These are phyloP conservation scores for Pestalotiopsis sp. DNA, from an alignment of 2,329 filamentous ascomycete species.

Conservation along the genomic window DNA sequence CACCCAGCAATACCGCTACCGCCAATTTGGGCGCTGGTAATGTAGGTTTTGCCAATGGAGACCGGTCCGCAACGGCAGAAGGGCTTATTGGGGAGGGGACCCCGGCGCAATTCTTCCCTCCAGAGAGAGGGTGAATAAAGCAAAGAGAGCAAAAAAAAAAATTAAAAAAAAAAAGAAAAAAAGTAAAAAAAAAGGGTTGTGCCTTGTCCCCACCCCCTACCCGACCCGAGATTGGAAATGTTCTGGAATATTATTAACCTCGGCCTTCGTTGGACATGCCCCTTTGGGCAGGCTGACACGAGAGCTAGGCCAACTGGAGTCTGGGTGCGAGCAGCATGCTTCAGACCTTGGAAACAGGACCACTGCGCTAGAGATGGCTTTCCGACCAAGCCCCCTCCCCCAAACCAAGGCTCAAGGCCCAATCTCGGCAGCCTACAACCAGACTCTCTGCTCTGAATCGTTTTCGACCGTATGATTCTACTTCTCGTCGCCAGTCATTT, in stretches of 20 bases:
- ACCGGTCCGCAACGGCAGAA: too few relatives aligned
- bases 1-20: neutral
- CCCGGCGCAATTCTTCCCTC: too few relatives aligned
- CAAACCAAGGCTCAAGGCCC: neutral
- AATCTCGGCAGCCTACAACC: neutral
- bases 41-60: neutral
- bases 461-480: neutral
- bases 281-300: neutral
- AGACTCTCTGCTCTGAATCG: neutral
- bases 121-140: too few relatives aligned
- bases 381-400: neutral
- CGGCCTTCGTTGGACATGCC: neutral
- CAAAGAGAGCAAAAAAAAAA: too few relatives aligned
- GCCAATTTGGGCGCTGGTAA: neutral
- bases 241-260: neutral
- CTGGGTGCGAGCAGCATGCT: neutral
- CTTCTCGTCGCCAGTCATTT: neutral
- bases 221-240: slow-evolving; percentile 3
- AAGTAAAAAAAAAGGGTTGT: neutral
- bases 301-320: neutral
- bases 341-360: neutral
- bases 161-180: too few relatives aligned
- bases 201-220: neutral
- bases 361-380: neutral
- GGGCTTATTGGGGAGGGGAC: too few relatives aligned